phyloP scores from a whole-genome alignment of 805 yeast species.

The Barnettozyma sp. region DNA sequence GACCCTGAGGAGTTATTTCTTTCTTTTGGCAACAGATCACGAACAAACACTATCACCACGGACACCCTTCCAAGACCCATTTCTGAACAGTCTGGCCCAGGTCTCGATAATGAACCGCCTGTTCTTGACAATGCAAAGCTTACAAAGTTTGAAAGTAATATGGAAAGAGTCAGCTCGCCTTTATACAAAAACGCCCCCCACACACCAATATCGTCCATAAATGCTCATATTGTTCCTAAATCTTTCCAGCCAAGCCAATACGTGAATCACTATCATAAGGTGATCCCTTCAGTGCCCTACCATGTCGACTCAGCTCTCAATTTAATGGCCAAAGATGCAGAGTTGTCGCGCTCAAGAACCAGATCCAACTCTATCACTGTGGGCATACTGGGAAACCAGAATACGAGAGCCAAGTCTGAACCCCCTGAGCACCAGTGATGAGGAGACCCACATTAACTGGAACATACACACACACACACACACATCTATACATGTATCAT shows the following conservation, averaged over 20 bases:
- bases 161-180: conserved; percentile 29
- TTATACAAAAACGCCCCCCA: conserved; percentile 29
- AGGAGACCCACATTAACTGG: background rate
- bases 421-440: background rate
- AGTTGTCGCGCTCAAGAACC: conserved; percentile 9
- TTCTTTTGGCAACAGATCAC: conserved; percentile 14
- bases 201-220: conserved; percentile 25
- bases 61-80: conserved; percentile 4
- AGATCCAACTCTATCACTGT: conserved; percentile 24
- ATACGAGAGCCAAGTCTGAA: background rate
- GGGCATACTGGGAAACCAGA: conserved; percentile 11
- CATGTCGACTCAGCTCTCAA: conserved; percentile 1
- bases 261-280: conserved; percentile 40
- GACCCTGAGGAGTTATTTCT: conserved; percentile 8
- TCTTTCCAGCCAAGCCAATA: conserved; percentile 9
- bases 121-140: conserved; percentile 1
- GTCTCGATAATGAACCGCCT: background rate
- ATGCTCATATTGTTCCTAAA: conserved; percentile 23
- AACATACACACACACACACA: too few species aligned
- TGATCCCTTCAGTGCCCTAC: conserved; percentile 20
- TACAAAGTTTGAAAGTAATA: background rate
- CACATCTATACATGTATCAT: background rate
- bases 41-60: conserved; percentile 19
- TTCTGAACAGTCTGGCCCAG: conserved; percentile 4
- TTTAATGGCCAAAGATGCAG: background rate